phyloP scores from a whole-genome alignment of 1,284 basidiomycete species.

The Coniophora puteana region DNA sequence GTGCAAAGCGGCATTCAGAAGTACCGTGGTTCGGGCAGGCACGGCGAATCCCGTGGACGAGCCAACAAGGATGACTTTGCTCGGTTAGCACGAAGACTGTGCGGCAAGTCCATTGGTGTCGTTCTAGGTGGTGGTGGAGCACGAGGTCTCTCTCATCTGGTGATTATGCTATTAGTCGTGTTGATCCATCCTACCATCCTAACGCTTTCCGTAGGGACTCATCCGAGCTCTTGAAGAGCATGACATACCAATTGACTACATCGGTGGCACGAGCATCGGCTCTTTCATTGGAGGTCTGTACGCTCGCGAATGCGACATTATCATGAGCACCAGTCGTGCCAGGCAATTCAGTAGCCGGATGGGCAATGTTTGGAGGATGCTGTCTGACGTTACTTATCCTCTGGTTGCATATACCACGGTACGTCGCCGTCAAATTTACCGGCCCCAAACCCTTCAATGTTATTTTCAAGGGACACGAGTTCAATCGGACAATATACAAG shows the following conservation, averaged over 20 bases:
- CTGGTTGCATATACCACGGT: slow-evolving; percentile 98
- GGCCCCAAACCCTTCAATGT: slow-evolving; percentile 8
- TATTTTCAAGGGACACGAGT: slow-evolving; percentile 76
- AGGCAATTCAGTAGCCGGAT: slow-evolving; percentile 91
- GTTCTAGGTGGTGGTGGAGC: slow-evolving; percentile 97
- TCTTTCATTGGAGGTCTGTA: slow-evolving; percentile 95
- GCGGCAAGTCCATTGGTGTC: slow-evolving; percentile 91
- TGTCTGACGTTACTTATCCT: slow-evolving; percentile 96
- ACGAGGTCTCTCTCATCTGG: slow-evolving; percentile 91
- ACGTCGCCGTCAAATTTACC: slow-evolving; percentile 25
- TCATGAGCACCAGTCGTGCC: slow-evolving; percentile 83
- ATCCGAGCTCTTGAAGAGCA: slow-evolving; percentile 90
- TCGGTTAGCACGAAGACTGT: slow-evolving; percentile 85
- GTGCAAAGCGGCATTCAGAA: slow-evolving; percentile 89
- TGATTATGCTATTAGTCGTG: slow-evolving; percentile 30
- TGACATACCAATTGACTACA: slow-evolving; percentile 90
- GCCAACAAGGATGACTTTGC: slow-evolving; percentile 92
- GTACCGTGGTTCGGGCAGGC: slow-evolving; percentile 72
- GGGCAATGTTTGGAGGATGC: slow-evolving; percentile 92
- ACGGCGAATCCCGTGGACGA: slow-evolving; percentile 68
- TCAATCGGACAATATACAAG: slow-evolving; percentile 84
- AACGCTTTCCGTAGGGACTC: slow-evolving; percentile 56
- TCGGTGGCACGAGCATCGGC: slow-evolving; percentile 90
- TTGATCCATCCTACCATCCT: slow-evolving; percentile 9
- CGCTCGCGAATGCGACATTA: slow-evolving; percentile 88